phyloP scores from a whole-genome alignment of 768 basidiomycete species.

The Tulasnella sp. region DNA sequence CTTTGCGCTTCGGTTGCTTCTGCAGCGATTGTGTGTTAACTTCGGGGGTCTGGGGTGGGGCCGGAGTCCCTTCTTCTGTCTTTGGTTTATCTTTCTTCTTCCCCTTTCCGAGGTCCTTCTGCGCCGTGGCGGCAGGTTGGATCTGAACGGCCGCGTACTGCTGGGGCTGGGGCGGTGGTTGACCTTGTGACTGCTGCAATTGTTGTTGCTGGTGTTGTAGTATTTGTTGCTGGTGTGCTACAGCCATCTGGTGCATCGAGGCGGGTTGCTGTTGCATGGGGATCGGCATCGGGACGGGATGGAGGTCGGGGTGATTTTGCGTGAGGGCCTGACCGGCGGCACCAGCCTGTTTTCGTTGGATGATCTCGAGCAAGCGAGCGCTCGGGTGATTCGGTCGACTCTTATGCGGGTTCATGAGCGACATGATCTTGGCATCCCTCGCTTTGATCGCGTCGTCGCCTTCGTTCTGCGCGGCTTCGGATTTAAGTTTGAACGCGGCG shows the following conservation, averaged over 20 bases:
- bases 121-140: not conserved
- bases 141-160: not conserved
- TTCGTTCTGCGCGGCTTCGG: conserved; percentile 55
- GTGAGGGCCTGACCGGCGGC: not conserved
- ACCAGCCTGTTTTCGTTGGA: conserved; percentile 3
- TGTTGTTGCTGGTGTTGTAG: not conserved
- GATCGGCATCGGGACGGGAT: conserved; percentile 1
- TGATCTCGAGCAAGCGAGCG: conserved; percentile 1
- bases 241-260: not conserved
- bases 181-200: not conserved
- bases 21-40: not conserved
- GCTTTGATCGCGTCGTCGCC: conserved; percentile 69
- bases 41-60: conserved; percentile 3
- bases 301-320: not conserved
- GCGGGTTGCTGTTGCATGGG: not conserved
- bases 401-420: conserved; percentile 57
- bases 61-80: not conserved
- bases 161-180: not conserved
- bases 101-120: not conserved
- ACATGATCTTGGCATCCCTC: conserved; percentile 61
- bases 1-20: conserved; percentile 11
- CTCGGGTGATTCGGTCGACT: not conserved
- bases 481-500: conserved; percentile 54
- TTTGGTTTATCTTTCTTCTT: conserved; percentile 4
- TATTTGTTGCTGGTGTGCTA: not conserved